Conservation (phyloP, 2,329 filamentous ascomycete species). For the Penicillium sp. region DNA sequence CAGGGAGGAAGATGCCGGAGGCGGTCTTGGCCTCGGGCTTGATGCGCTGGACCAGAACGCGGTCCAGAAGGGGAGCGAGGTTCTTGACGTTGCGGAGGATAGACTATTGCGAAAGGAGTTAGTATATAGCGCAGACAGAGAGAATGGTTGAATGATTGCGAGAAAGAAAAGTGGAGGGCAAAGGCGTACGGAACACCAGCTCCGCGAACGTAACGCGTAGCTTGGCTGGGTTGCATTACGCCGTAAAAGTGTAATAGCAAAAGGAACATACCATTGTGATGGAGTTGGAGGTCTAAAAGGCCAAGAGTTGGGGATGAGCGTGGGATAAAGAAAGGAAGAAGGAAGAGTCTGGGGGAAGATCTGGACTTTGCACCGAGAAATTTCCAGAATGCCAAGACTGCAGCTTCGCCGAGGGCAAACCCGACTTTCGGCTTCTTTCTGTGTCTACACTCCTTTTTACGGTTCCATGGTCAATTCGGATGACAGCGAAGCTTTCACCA, state of each 20-base stretch:
- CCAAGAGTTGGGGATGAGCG: constrained; percentile 23
- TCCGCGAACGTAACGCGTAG: not conserved
- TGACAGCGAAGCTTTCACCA: not conserved
- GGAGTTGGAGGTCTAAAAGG: constrained; percentile 12
- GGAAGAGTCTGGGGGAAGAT: constrained; percentile 32
- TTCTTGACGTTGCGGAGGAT: constrained; percentile 92
- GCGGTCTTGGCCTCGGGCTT: constrained; percentile 97
- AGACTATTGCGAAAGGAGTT: constrained; percentile 25
- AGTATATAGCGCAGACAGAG: constrained; percentile 2
- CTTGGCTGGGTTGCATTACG: not conserved
- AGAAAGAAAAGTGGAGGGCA: constrained; percentile 7
- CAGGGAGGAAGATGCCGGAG: constrained; percentile 93
- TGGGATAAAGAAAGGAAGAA: constrained; percentile 31
- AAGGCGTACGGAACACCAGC: not conserved
- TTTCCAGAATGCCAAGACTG: constrained; percentile 46
- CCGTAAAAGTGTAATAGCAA: not conserved
- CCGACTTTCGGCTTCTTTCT: constrained; percentile 7
- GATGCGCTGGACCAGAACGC: constrained; percentile 94
- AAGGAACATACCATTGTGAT: constrained; percentile 26
- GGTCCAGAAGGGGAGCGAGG: constrained; percentile 93
- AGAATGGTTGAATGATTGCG: constrained; percentile 1
- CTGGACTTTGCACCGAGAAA: constrained; percentile 37
- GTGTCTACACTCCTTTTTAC: not conserved
- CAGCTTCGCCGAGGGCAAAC: constrained; percentile 32
- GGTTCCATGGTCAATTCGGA: not conserved